Evolutionary conservation across 495 filamentous ascomycete species (phyloP), one percentile per base, ranked within the genome.

Genomic region (Platismatia glauca): DNA sequence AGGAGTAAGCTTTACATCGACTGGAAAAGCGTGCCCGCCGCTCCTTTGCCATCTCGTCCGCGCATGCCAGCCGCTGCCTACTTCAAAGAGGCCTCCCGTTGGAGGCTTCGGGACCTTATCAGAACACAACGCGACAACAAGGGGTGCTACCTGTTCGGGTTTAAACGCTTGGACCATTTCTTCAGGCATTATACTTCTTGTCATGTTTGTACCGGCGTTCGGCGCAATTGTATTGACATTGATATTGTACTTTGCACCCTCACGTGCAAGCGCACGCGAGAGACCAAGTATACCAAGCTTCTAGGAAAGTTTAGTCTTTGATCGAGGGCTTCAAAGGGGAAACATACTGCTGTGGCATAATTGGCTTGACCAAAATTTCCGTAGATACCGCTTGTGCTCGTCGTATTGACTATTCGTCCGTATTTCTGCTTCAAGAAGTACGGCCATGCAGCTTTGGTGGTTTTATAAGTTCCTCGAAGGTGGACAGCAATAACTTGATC

Each of bases 101-200:
- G 85, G 82, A 66, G 89, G 85, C 66, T 87, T 83, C 34, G 93
- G 93, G 29, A 89, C 80, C 71, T 89, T 89, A 76, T 98, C 94
- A 60, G 90, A 94, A 79, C 83, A 88, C 48, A 98, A 86, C 38
- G 90, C 84, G 34, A 89, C 87, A 55, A 98, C 93, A 46, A 97
- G 73, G 55, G 94, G 94, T 52, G 94, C 94, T 75, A 98, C 92
- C 73, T 97, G 97, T 69, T 97, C 94, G 52, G 94, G 94, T 86
- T 98, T 98, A 84, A 98, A 96, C 41, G 94, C 95, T 80, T 97
- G 93, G 50, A 98, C 91, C 80, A 97, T 86, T 77, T 97, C 94
- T 71, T 97, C 91, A 43, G 94, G 95, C 78, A 98, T 87, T 77
- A 98, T 90, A 60, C 89, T 92, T 62, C 86, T 81, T 64, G 94